Percentiles rank a stretch among this genome's conserved stretches.
These are phyloP conservation scores for Narthecium ossifragum DNA, from an alignment of 106 monocot genomes.

Conservation along the genomic window DNA sequence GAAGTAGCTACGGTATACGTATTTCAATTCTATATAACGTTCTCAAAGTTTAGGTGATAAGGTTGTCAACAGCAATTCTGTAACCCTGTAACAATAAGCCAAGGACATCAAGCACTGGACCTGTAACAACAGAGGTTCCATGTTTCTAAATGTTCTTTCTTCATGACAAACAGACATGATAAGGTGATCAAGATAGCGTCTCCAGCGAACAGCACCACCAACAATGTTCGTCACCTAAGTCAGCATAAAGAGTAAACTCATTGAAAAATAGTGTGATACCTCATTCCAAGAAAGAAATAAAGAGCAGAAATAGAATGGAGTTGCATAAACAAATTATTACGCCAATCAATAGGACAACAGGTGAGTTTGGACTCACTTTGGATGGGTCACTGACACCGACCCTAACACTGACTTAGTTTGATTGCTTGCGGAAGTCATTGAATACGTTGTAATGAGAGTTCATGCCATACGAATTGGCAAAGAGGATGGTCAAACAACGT, in stretches of 20 bases:
- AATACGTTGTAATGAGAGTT: too few relatives aligned
- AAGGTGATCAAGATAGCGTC: constrained; percentile 87
- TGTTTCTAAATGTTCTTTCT: constrained; percentile 63
- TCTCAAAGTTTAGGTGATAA: not conserved
- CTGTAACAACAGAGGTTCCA: constrained; percentile 98
- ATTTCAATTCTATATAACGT: not conserved
- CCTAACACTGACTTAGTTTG: not conserved
- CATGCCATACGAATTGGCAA: too few relatives aligned
- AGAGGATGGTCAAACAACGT: too few relatives aligned
- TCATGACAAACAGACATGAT: constrained; percentile 73
- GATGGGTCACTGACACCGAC: not conserved
- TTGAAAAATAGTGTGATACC: too few relatives aligned
- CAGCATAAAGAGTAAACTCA: too few relatives aligned
- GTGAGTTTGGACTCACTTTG: not conserved
- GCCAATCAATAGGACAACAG: not conserved
- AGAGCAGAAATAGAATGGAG: not conserved
- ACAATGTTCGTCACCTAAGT: constrained; percentile 97
- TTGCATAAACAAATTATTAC: not conserved
- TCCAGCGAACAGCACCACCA: constrained; percentile 88
- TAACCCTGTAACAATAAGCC: not conserved
- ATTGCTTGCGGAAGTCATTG: too few relatives aligned
- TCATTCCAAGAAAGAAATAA: not conserved
- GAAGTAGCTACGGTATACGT: not conserved
- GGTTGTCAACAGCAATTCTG: not conserved
- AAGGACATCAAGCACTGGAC: constrained; percentile 19